phyloP scores from a whole-genome alignment of 1,284 basidiomycete species.

The Amylostereum areolatum region DNA sequence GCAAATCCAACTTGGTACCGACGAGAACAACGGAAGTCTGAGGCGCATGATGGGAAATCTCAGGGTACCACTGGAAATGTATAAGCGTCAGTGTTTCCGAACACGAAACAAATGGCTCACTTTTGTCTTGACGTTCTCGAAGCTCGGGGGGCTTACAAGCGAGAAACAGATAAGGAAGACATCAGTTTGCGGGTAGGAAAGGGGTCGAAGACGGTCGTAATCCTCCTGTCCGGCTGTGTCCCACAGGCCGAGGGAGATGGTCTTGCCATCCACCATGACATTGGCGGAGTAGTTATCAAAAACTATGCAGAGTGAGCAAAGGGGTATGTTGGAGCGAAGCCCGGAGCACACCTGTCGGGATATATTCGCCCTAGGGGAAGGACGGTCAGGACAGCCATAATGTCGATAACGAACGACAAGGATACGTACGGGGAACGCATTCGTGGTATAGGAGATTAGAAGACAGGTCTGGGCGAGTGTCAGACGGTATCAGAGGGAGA shows the following conservation, averaged over 20 bases:
- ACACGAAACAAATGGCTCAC: conserved; percentile 33
- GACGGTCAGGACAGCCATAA: conserved; percentile 16
- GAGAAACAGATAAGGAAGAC: conserved; percentile 99
- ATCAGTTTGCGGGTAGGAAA: conserved; percentile 99
- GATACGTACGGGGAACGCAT: conserved; percentile 81
- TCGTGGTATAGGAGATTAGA: conserved; percentile 96
- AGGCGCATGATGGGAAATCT: conserved; percentile 96
- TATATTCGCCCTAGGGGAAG: conserved; percentile 81
- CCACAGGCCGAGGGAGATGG: conserved; percentile 96
- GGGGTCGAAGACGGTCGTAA: conserved; percentile 95
- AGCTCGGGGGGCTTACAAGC: conserved; percentile 93
- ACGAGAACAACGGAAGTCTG: conserved; percentile 93
- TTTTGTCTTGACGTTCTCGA: conserved; percentile 98
- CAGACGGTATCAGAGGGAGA: conserved; percentile 6
- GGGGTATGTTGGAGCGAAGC: neutral
- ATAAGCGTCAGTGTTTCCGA: conserved; percentile 5
- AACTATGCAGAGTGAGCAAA: conserved; percentile 36
- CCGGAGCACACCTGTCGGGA: conserved; percentile 79
- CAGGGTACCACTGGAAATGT: conserved; percentile 81
- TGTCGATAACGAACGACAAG: conserved; percentile 13
- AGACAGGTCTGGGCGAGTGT: conserved; percentile 73
- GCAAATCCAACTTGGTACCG: conserved; percentile 96
- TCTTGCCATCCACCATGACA: conserved; percentile 99
- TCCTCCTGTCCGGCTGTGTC: conserved; percentile 99
- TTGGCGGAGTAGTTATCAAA: conserved; percentile 96